Percentiles rank a stretch among this genome's conserved stretches.
These are phyloP conservation scores for Graphilbum ipis-grandicollis DNA, from an alignment of 2,329 filamentous ascomycete species.

Conservation along the genomic window DNA sequence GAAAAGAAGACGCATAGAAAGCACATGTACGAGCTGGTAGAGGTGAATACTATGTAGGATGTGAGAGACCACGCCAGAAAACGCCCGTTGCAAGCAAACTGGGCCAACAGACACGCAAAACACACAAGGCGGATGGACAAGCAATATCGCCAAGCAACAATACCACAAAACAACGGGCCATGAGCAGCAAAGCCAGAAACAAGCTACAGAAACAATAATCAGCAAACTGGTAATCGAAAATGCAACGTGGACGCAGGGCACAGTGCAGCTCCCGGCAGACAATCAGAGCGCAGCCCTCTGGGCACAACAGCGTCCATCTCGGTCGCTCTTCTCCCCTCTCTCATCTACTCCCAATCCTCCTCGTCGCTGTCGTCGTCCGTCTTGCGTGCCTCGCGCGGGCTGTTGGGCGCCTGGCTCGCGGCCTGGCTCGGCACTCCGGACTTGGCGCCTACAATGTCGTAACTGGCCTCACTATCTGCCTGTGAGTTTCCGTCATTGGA, in stretches of 20 bases:
- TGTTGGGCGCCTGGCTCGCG: constrained; percentile 59
- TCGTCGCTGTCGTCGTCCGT: constrained; percentile 46
- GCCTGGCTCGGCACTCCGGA: constrained; percentile 66
- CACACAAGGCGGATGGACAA: constrained; percentile 1
- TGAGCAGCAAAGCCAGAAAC: no score
- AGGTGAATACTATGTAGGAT: no score
- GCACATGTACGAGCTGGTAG: no score
- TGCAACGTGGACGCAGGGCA: neutral
- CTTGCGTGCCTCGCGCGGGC: constrained; percentile 39
- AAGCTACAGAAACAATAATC: no score
- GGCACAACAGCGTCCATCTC: no score
- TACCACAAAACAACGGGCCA: neutral
- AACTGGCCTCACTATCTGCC: constrained; percentile 86
- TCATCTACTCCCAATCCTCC: constrained; percentile 53
- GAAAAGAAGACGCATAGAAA: neutral
- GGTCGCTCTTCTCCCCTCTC: no score
- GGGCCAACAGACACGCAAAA: neutral
- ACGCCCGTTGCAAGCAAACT: neutral
- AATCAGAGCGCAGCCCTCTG: no score
- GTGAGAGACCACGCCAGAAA: neutral
- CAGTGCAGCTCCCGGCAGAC: no score
- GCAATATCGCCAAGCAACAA: neutral
- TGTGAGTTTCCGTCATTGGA: constrained; percentile 84
- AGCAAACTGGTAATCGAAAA: no score
- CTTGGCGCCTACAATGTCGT: constrained; percentile 72